These are phyloP conservation scores for Penicillium herquei DNA, from an alignment of 495 filamentous ascomycete species.

Conservation along the genomic window DNA sequence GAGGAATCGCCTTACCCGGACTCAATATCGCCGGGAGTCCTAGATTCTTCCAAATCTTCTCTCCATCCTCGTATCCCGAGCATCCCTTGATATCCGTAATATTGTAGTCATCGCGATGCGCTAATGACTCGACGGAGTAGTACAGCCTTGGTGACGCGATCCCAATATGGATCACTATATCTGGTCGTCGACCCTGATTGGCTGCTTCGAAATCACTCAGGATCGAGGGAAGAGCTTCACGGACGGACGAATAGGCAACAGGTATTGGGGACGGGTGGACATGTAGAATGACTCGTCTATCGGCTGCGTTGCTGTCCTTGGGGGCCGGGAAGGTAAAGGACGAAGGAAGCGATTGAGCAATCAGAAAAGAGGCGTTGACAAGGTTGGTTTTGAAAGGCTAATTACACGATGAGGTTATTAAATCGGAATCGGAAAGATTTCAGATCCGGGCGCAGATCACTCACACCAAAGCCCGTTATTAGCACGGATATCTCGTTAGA, in stretches of 20 bases:
- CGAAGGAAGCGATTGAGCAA: conserved; percentile 52
- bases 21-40: conserved; percentile 34
- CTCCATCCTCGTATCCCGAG: conserved; percentile 51
- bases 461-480: conserved; percentile 72
- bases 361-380: conserved; percentile 72
- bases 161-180: conserved; percentile 75
- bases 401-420: conserved; percentile 5
- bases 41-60: conserved; percentile 46
- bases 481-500: conserved; percentile 59
- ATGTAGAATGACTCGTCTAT: conserved; percentile 61
- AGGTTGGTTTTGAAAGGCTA: conserved; percentile 67
- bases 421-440: conserved; percentile 6
- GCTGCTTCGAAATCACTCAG: conserved; percentile 35
- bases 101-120: conserved; percentile 72
- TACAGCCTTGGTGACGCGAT: conserved; percentile 69
- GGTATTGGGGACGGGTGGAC: conserved; percentile 64
- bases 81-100: conserved; percentile 66
- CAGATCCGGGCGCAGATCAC: conserved; percentile 29
- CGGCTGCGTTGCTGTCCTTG: conserved; percentile 5
- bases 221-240: conserved; percentile 58
- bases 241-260: conserved; percentile 67
- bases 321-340: conserved; percentile 27
- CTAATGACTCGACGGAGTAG: conserved; percentile 69
- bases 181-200: conserved; percentile 49
- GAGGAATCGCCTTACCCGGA: conserved; percentile 24